These are phyloP conservation scores for Pyrus pyrifolia DNA, from an alignment of 306 rosid genomes.

Conservation along the genomic window DNA sequence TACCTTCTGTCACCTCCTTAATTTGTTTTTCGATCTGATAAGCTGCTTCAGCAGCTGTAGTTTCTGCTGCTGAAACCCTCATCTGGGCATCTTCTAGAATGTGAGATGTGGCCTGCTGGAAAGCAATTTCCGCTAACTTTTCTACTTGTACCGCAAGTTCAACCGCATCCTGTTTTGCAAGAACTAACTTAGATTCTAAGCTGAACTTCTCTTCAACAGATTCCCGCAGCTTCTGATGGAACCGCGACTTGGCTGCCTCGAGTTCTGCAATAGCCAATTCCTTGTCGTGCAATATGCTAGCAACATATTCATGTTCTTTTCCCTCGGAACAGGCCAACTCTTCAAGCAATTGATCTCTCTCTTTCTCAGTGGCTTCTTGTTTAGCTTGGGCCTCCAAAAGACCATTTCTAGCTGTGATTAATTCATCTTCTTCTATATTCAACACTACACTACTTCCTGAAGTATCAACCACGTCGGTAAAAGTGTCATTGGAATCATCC, in stretches of 20 bases:
- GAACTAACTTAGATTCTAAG: slow-evolving; percentile 59
- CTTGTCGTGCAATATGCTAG: slow-evolving; percentile 55
- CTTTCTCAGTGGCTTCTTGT: slow-evolving; percentile 51
- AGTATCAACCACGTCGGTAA: slow-evolving; percentile 33
- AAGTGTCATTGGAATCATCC: slow-evolving; percentile 42
- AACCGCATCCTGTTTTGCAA: slow-evolving; percentile 64
- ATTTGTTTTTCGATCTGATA: slow-evolving; percentile 53
- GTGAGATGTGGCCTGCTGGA: slow-evolving; percentile 75
- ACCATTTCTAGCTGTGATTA: slow-evolving; percentile 30
- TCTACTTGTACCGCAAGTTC: slow-evolving; percentile 80
- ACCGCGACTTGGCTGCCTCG: slow-evolving; percentile 55
- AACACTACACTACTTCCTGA: slow-evolving; percentile 31
- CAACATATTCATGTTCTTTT: slow-evolving; percentile 43
- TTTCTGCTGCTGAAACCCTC: slow-evolving; percentile 64
- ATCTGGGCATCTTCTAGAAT: slow-evolving; percentile 66
- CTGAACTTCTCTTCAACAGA: slow-evolving; percentile 54
- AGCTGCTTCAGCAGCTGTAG: slow-evolving; percentile 63
- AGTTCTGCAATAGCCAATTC: slow-evolving; percentile 54
- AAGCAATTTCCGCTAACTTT: slow-evolving; percentile 61
- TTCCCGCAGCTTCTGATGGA: slow-evolving; percentile 49
- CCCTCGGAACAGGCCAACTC: slow-evolving; percentile 52
- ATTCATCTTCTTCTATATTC: slow-evolving; percentile 34
- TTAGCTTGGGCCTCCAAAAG: slow-evolving; percentile 47
- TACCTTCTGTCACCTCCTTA: slow-evolving; percentile 58
- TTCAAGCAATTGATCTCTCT: slow-evolving; percentile 54